Evolutionary conservation across 2,329 filamentous ascomycete genomes (phyloP), one percentile per base, ranked within the genome.

Genomic region (Penicillium corylophilum): DNA sequence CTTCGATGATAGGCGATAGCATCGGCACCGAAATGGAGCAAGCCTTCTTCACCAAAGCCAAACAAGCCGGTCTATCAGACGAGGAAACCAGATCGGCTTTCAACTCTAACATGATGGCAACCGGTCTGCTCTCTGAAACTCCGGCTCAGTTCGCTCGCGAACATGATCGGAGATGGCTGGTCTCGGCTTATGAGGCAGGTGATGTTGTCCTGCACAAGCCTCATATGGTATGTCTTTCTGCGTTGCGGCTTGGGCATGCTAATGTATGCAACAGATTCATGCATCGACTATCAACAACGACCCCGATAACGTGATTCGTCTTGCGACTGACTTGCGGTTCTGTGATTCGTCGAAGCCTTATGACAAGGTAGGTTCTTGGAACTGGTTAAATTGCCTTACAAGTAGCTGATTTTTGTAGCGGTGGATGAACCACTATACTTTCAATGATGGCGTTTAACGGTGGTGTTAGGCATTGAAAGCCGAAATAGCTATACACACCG

Each of bases 81-180:
- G 77, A 81, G 50, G 77, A 85, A 60, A 71, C 74, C 1, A 74
- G 69, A 38, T 69, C 68, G 26, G 80, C 77, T 2, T 84, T 82
- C 63, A 85, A 85, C 56, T 70, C 74, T 18, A 83, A 84, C 55
- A 85, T 85, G 82, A 79, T 83, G 71, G 69, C 72, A 0, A 79
- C 74, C 0, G 82, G 81, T 0, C 64, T 83, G 31, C 70, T 85
- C 2, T 76, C 76, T 9, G 76, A 83, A 26, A 75, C 73, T 0
- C 77, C 81, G 1, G 71, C 70, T 18, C 71, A 71, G 31, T 78
- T 77, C 54, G 73, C 73, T 2, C 69, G 71, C 22, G 68, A 70
- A 2, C 70, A 78, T 49, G 74, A 66, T 15, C 63, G 63, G 71
- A 79, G 46, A 63, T 84, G 69, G 83, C 71, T 74, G 67, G 79